These are phyloP conservation scores for Isabelozyma rhagii DNA, from an alignment of 805 yeast species.

Conservation along the genomic window DNA sequence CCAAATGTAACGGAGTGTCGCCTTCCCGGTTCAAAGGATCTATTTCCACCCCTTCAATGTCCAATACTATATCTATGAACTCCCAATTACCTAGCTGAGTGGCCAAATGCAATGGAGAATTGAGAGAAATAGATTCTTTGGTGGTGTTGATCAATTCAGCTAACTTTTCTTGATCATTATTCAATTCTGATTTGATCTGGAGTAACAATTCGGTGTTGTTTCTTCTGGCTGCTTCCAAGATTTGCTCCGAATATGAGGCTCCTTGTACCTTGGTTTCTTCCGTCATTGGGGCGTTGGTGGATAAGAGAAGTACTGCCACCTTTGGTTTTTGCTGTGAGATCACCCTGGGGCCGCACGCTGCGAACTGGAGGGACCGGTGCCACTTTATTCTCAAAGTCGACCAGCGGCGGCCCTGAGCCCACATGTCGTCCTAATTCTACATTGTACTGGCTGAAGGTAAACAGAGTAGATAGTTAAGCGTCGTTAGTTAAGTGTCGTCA, in stretches of 20 bases:
- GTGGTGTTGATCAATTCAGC: slow-evolving; percentile 61
- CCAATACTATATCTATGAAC: slow-evolving; percentile 75
- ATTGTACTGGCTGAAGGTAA: no score
- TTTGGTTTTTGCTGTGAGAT: no score
- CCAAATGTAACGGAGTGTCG: slow-evolving; percentile 86
- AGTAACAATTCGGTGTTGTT: slow-evolving; percentile 76
- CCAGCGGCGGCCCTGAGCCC: no score
- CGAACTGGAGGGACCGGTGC: neutral
- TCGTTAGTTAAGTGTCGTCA: no score
- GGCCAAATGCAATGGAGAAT: slow-evolving; percentile 78
- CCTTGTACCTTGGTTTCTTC: slow-evolving; percentile 36
- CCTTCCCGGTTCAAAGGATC: slow-evolving; percentile 79
- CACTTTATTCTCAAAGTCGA: neutral
- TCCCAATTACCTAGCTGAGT: slow-evolving; percentile 83
- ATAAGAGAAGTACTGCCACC: neutral
- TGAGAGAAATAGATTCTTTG: slow-evolving; percentile 67
- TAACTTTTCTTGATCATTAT: slow-evolving; percentile 36
- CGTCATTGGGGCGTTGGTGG: slow-evolving; percentile 1
- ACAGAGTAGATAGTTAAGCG: no score
- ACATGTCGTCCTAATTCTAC: no score
- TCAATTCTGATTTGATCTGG: slow-evolving; percentile 47
- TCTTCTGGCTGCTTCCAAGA: slow-evolving; percentile 83
- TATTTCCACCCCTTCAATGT: slow-evolving; percentile 86
- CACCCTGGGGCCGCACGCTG: no score
- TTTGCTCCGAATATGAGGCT: slow-evolving; percentile 70